Base-by-base conservation (phyloP, 768 basidiomycete genomes). In the Termitomyces sp. region DNA sequence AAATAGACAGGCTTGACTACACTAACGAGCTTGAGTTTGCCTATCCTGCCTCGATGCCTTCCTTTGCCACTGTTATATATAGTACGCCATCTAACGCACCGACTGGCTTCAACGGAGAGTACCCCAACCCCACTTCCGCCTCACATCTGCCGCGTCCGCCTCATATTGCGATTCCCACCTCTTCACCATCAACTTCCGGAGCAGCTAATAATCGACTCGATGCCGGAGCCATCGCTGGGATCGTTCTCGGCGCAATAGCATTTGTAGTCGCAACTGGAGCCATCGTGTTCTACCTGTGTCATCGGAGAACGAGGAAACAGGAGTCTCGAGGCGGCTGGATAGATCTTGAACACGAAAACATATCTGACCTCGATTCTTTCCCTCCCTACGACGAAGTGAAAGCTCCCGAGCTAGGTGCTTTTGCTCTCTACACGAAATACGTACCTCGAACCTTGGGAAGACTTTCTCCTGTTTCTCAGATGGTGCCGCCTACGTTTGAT, bases 191-290 rank as follows among this genome's bases (percentile, higher is more conserved):
- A 13, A 22, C 14, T 24, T 14, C 39, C 10, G 7, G 24, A 20
- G 39, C 29, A 32, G 6, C 6, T 20, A 10, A 6, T 20, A 27
- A 48, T 12, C 22, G n/a, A 14, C 37, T 53, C n/a, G 59, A 58
- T 39, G 53, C 39, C 10, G 61, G 58, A 36, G 64, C 60, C 27
- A 66, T 66, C 4, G 59, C 56, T 31, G 66, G 61, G 2, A 63
- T 61, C 8, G 52, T 64, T 22, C 12, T 66, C 9, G 66, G 66
- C 4, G 63, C 36, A n/a, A 31, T 56, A 32, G 58, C 52, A 16
- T 53, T 61, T 26, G 14, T 65, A 8, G n/a, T 63, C 22, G 55
- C 52, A 3, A 46, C 49, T 39, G 50, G 61, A 29, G 52, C 53
- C 16, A 41, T 58, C 49, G 48, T 66, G 32, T 49, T 65, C 37